Percentiles rank a stretch among this genome's conserved stretches.
Conservation (phyloP, 192 early-diverging fungal genomes). For the Mortierella claussenii region DNA sequence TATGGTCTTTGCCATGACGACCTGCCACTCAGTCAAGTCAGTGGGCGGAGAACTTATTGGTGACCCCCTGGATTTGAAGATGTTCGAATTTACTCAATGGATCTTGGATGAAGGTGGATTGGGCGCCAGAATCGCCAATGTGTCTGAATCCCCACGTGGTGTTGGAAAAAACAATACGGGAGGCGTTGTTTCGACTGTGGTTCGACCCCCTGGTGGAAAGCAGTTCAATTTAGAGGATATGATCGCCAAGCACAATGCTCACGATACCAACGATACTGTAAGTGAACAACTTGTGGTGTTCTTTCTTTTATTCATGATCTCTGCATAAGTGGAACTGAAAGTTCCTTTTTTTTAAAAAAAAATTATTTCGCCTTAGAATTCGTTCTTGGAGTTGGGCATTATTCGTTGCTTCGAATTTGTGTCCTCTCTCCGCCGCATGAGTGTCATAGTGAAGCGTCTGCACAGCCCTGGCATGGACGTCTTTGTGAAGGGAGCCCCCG, state of each 20-base stretch:
- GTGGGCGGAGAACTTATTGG: slow-evolving; percentile 91
- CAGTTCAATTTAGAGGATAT: slow-evolving; percentile 69
- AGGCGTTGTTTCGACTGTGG: slow-evolving; percentile 80
- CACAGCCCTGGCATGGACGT: slow-evolving; percentile 76
- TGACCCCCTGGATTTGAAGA: slow-evolving; percentile 96
- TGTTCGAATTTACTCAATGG: slow-evolving; percentile 98
- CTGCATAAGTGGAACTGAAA: neutral
- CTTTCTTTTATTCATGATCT: neutral
- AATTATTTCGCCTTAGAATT: slow-evolving; percentile 11
- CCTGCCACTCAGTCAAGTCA: slow-evolving; percentile 90
- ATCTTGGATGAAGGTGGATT: slow-evolving; percentile 88
- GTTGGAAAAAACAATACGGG: slow-evolving; percentile 2
- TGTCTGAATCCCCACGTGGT: slow-evolving; percentile 13
- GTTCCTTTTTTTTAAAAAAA: no score
- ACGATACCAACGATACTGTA: slow-evolving; percentile 22
- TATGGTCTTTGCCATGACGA: slow-evolving; percentile 75
- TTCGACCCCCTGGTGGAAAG: slow-evolving; percentile 82
- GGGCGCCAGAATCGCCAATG: slow-evolving; percentile 10
- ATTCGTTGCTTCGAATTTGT: slow-evolving; percentile 95
- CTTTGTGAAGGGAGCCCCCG: slow-evolving; percentile 98
- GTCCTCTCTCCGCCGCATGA: slow-evolving; percentile 89
- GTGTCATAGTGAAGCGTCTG: slow-evolving; percentile 86
- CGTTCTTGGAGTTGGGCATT: slow-evolving; percentile 77
- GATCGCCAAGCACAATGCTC: slow-evolving; percentile 25
- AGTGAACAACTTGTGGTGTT: neutral